A percentile compares a stretch with the other conserved stretches of the same genome.
Evolutionary conservation across 192 early-diverging fungal genomes (phyloP).

Genomic region (Backusella tarrabulga): DNA sequence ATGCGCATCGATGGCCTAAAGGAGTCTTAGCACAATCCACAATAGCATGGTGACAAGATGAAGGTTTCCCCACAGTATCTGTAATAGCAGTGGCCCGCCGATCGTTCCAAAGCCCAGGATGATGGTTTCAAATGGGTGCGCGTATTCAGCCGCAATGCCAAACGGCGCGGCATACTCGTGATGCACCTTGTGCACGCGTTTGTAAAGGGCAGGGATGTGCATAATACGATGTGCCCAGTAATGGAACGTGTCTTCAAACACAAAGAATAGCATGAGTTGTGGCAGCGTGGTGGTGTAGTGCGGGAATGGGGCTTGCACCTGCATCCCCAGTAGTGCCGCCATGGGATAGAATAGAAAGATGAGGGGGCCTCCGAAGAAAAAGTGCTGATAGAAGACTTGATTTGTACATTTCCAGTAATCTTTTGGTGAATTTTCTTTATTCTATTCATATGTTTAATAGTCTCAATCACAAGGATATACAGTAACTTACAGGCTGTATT

Average conservation of each 20-base stretch:
- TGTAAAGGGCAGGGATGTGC: constrained; percentile 87
- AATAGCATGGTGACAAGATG: constrained; percentile 82
- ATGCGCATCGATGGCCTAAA: constrained; percentile 87
- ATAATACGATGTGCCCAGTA: constrained; percentile 89
- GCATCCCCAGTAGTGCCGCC: constrained; percentile 81
- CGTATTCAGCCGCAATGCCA: constrained; percentile 86
- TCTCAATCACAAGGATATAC: no score
- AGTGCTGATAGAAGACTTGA: constrained; percentile 74
- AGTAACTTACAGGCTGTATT: constrained; percentile 65
- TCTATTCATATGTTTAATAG: constrained; percentile 22
- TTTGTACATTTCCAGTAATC: constrained; percentile 70
- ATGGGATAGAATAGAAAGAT: constrained; percentile 87
- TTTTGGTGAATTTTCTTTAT: constrained; percentile 57
- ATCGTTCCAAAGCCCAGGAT: constrained; percentile 88
- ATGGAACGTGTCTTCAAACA: constrained; percentile 89
- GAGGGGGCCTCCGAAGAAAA: constrained; percentile 82
- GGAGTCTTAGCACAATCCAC: constrained; percentile 81
- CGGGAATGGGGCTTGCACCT: constrained; percentile 83
- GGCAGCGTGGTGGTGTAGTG: constrained; percentile 49
- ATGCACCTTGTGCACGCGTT: constrained; percentile 91
- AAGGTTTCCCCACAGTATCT: constrained; percentile 54
- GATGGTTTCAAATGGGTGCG: constrained; percentile 82
- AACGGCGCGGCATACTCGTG: constrained; percentile 92
- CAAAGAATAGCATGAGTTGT: constrained; percentile 72
- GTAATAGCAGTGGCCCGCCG: constrained; percentile 62